These are phyloP conservation scores for Xylariaceae sp. DNA, from an alignment of 2,329 filamentous ascomycete species.

Conservation along the genomic window DNA sequence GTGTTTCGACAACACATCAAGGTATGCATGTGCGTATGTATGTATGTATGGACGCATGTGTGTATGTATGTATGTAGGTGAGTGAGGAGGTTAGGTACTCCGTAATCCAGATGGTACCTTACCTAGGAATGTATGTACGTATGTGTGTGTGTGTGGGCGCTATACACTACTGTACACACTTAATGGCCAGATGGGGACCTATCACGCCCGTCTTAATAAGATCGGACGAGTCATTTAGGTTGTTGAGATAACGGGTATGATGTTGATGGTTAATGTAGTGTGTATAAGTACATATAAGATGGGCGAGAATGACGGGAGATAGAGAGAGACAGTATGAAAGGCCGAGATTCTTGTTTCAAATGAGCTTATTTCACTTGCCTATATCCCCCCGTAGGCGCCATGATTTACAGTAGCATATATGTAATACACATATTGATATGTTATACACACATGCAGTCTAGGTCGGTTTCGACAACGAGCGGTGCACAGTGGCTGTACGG, in stretches of 20 bases:
- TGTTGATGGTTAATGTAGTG: too few species aligned
- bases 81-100: too few species aligned
- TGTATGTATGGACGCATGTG: slow-evolving; percentile 10
- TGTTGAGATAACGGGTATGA: too few species aligned
- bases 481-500: slow-evolving; percentile 18
- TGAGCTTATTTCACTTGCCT: background rate
- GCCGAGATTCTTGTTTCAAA: background rate
- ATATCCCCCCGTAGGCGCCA: background rate
- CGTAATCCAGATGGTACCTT: too few species aligned
- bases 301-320: too few species aligned
- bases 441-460: too few species aligned
- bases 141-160: too few species aligned
- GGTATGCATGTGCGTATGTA: background rate
- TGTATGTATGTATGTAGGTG: slow-evolving; percentile 12
- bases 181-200: too few species aligned
- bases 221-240: too few species aligned
- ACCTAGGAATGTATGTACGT: too few species aligned
- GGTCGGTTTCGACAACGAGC: background rate
- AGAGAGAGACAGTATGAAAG: background rate
- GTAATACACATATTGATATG: background rate
- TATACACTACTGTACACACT: too few species aligned
- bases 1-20: background rate
- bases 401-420: background rate
- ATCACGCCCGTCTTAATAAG: too few species aligned
- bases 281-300: background rate